Percentiles rank a stretch among this genome's conserved stretches.
Conservation (phyloP, 805 yeast genomes). For the Candida saitoana region DNA sequence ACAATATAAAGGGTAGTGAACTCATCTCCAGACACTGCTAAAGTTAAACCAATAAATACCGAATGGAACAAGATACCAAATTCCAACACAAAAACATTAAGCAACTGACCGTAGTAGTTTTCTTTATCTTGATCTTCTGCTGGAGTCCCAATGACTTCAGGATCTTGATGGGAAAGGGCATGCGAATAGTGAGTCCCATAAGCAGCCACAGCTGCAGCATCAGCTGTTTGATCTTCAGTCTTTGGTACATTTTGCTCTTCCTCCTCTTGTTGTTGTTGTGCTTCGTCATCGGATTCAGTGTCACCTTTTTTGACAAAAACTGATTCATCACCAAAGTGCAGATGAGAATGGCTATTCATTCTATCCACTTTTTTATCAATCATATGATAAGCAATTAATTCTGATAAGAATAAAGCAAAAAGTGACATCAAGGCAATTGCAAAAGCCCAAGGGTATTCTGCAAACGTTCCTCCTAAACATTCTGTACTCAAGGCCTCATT, state of each 20-base stretch:
- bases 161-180: constrained; percentile 44
- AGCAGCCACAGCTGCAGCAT: constrained; percentile 7
- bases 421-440: constrained; percentile 50
- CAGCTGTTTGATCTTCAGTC: neutral
- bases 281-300: constrained; percentile 8
- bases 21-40: constrained; percentile 76
- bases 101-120: constrained; percentile 51
- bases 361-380: constrained; percentile 34
- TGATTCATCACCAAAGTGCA: constrained; percentile 46
- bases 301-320: constrained; percentile 23
- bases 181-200: constrained; percentile 43
- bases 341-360: constrained; percentile 37
- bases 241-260: constrained; percentile 13
- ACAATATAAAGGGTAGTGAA: constrained; percentile 70
- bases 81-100: constrained; percentile 52
- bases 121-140: constrained; percentile 34
- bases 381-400: constrained; percentile 45
- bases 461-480: constrained; percentile 62
- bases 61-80: constrained; percentile 84
- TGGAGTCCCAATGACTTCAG: constrained; percentile 37
- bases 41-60: constrained; percentile 71
- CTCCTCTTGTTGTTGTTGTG: constrained; percentile 6
- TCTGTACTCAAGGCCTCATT: constrained; percentile 49
- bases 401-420: constrained; percentile 50
- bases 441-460: constrained; percentile 51